Evolutionary conservation across 371 early-diverging fungal genomes (phyloP), one percentile per base, ranked within the genome.

Genomic region (Mucor mucedo): DNA sequence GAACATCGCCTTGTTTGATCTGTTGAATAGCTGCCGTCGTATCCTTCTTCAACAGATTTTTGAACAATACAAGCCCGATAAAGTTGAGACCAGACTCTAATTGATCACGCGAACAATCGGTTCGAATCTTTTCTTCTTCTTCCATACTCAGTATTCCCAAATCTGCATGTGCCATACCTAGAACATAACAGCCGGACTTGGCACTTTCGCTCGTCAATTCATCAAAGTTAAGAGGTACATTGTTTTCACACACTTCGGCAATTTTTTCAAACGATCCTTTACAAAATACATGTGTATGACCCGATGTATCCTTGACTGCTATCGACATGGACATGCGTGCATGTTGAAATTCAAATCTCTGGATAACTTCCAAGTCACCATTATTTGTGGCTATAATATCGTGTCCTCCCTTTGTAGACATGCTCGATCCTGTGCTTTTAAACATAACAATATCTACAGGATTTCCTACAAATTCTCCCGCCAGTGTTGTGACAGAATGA

Each of bases 381-480:
- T 48, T 13, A 21, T 28, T 13, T 33, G 29, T 30, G n/a, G 14
- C 50, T 39, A 29, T 50, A 16, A 50, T 40, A 29, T 59, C 60
- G 1, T 39, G 50, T 14, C 60, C 50, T 30, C 7, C 5, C 10
- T 54, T 35, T 3, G n/a, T 44, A 2, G 58, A 27, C 1, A 48
- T 14, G 3, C 45, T 21, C 1, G 72, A 57, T 0, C 73, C 75
- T 1, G 93, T 90, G 35, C 84, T 82, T 9, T 79, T 72, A 76
- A 94, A 92, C 89, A 93, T 88, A 71, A 92, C 93, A 27, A 94
- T 76, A 67, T 96, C 97, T 38, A 96, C 87, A 13, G 91, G 91
- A 75, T 96, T 94, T 5, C 97, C 97, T 39, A 94, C 84, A 13
- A 77, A 75, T 48, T 86, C 72, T 21, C 72, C 83, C 30, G 80